Evolutionary conservation across 768 basidiomycete genomes (phyloP), one percentile per base, ranked within the genome.

Genomic region (Rhizopogon salebrosus): DNA sequence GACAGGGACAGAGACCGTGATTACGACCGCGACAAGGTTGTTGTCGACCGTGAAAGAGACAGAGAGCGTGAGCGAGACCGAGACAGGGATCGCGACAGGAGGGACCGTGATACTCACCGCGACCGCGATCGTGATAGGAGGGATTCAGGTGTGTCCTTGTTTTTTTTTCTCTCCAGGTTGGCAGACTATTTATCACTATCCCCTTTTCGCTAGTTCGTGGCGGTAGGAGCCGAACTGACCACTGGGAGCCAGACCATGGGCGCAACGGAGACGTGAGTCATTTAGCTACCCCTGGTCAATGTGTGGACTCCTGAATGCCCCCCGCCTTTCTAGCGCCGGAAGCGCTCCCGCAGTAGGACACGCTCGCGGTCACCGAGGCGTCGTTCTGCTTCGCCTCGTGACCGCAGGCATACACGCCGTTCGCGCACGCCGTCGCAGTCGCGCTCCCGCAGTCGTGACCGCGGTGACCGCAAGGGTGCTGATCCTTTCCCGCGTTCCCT

Each of bases 181-280:
- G 10, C 36, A 55, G 22, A 36, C 41, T 52, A 56, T 54, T 35
- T 53, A 50, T 41, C 23, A 27, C 36, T 39, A 23, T 24, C 24
- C 18, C 11, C 13, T 23, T 1, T 6, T 69, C 65, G 52, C 49
- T 69, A 78, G 79, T 60, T 72, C 79, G 65, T 68, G 76, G 74
- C 36, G 45, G 31, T 46, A 46, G 45, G 31, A 65, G 75, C 41
- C 70, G 74, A 34, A 70, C 71, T 48, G 89, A 92, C 69, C 89
- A 92, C 60, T 92, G 89, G 89, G 90, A 92, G 60, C 89, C 89
- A 0, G 88, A 82, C n/a, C 77, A 86, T 29, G 78, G 84, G 65
- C 83, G 89, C 27, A 83, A 80, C 53, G 82, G 78, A 48, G 88
- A 89, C 48, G 90, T 89, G 60, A 64, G 84, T 70, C 5, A 1